Evolutionary conservation across 805 yeast species (phyloP), one percentile per base, ranked within the genome.

Genomic region (Ogataea philodendri): DNA sequence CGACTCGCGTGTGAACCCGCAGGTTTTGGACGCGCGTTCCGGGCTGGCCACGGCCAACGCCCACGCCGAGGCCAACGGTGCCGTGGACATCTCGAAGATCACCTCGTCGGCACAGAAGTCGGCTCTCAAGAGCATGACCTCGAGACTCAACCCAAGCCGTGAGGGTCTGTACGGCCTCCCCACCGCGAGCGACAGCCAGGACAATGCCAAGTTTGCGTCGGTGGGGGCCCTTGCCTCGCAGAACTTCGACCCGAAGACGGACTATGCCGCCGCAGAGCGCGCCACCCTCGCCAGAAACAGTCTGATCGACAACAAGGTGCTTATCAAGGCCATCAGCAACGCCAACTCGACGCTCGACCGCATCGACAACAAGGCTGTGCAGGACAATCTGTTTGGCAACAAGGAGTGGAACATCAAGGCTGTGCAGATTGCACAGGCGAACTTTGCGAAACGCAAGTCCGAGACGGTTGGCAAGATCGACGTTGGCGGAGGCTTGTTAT

Each of bases 401-500:
- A 48, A 49, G 39, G 65, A 59, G 37, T 39, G 52, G 51, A 86
- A 86, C 63, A 76, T 77, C 45, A 73, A 74, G 45, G 97, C 96
- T 2, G 70, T 82, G 35, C 78, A 80, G 19, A 64, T 84, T 44
- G 96, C 96, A 2, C 84, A 83, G 55, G 72, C 74, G 44, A 77
- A 78, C 51, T 67, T 73, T 30, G 75, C 73, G 32, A 78, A 75
- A 55, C 72, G 90, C 52, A 54, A 72, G 32, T 48, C 41, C 7
- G 42, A 32, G 9, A 35, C 55, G 29, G 67, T 69, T 43, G 77
- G 79, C 45, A 74, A 80, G 57, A 67, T 87, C 50, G 71, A 86
- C 53, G 63, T 90, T 44, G 98, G 98, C 42, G 96, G 95, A 44
- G 97, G 97, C 2, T 69, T 85, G 39, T 75, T 72, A 52, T 76